Evolutionary conservation across 768 basidiomycete genomes (phyloP), one percentile per base, ranked within the genome.

Genomic region (Leucocoprinus leucothites): DNA sequence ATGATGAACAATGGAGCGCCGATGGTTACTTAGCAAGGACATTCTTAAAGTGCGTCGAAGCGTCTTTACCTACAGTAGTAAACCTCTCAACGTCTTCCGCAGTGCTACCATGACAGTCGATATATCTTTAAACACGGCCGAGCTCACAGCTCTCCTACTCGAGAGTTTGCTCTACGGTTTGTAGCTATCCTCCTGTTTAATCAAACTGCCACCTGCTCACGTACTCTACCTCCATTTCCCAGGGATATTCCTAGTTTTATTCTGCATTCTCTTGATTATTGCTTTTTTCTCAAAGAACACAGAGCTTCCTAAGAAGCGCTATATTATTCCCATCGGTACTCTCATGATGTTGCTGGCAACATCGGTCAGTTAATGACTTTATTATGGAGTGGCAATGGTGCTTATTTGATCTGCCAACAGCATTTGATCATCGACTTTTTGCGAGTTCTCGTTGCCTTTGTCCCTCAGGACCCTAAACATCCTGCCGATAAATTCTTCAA

Each of bases 371-470:
- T 31, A 11, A 31, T 31, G 5, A n/a, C 31, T 36, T 7, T 19
- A 42, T 4, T 41, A 1, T 24, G 11, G 31, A 31, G 31, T 31
- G 18, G 7, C 19, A 6, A n/a, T n/a, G 24, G 14, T 24, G 25
- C 34, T 47, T 22, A 26, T 22, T 21, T 6, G n/a, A 22, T 6
- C 18, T 13, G n/a, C n/a, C 31, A 2, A 40, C 14, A 55, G 53
- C 53, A 55, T 35, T 7, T 55, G 36, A 26, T 55, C 25, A 42
- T 55, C 9, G 53, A 55, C 36, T 55, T 55, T 41, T 35, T 55
- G 38, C 34, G 53, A 31, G 53, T 19, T 19, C 38, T 55, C 18
- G n/a, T 26, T 21, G 53, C 53, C 11, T 48, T 55, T 18, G 38
- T 53, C 40, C 45, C 53, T 3, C 25, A 13, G 18, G 6, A 41